Evolutionary conservation across 345 rosid species (phyloP).

Genomic region (Dipteronia sinensis): DNA sequence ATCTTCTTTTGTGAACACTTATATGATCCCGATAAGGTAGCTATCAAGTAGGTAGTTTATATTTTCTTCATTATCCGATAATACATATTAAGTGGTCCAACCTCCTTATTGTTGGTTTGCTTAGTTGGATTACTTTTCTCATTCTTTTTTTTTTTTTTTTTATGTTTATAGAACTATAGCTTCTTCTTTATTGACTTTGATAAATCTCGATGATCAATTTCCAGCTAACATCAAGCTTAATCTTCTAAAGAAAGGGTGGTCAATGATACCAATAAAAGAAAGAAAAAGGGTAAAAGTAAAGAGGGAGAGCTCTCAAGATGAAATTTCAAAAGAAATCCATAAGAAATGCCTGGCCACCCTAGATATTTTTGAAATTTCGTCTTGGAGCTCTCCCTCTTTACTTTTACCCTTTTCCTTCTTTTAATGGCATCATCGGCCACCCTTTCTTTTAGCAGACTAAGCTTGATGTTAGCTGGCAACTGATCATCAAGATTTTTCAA

Average conservation of each 20-base stretch:
- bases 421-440: conserved; percentile 42
- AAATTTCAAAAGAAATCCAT: conserved; percentile 28
- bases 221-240: conserved; percentile 52
- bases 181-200: conserved; percentile 9
- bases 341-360: conserved; percentile 41
- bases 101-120: conserved; percentile 25
- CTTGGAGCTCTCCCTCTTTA: conserved; percentile 45
- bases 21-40: no score
- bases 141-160: no score
- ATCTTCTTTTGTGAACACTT: no score
- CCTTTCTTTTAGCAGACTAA: conserved; percentile 41
- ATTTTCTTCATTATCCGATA: not conserved
- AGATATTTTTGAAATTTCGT: conserved; percentile 31
- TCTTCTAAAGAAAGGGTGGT: conserved; percentile 36
- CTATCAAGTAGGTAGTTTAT: conserved; percentile 50
- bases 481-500: conserved; percentile 28
- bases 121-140: no score
- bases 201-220: conserved; percentile 41
- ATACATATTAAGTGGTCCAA: conserved; percentile 21
- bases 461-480: conserved; percentile 57
- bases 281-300: conserved; percentile 71
- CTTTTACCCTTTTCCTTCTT: conserved; percentile 75
- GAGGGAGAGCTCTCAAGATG: conserved; percentile 43
- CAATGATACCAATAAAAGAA: conserved; percentile 50
- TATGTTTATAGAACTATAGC: no score